Percentiles rank a stretch among this genome's conserved stretches.
Conservation (phyloP, 2,329 filamentous ascomycete species). For the Mollisia scopiformis region DNA sequence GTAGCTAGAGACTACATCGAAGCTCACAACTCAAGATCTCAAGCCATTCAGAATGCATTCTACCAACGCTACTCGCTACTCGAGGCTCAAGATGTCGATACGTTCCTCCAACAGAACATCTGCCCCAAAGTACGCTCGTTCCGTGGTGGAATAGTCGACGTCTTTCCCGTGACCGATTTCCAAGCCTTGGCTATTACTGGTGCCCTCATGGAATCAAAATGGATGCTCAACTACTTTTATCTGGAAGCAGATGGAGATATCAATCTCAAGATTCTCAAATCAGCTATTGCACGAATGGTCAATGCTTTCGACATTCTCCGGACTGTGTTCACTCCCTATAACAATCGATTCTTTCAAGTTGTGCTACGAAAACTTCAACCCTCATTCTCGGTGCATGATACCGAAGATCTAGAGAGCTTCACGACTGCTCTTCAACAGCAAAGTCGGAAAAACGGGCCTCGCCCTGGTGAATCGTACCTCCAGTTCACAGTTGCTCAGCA, state of each 20-base stretch:
- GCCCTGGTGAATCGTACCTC: no score
- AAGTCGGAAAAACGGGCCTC: not conserved
- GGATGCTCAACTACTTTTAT: slow-evolving; percentile 19
- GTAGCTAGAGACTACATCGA: no score
- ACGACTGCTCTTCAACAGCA: not conserved
- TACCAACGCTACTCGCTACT: not conserved
- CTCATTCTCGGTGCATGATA: not conserved
- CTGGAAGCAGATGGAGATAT: slow-evolving; percentile 10
- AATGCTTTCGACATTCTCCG: slow-evolving; percentile 13
- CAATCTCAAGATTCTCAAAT: slow-evolving; percentile 4
- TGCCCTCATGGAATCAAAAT: slow-evolving; percentile 7
- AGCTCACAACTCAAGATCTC: not conserved
- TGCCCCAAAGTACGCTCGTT: not conserved
- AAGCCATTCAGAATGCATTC: no score
- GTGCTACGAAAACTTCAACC: slow-evolving; percentile 3
- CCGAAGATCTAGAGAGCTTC: not conserved
- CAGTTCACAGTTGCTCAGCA: not conserved
- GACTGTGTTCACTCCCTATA: slow-evolving; percentile 14
- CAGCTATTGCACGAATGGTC: slow-evolving; percentile 9
- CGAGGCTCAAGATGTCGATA: not conserved
- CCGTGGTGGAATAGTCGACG: slow-evolving; percentile 12
- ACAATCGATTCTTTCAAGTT: slow-evolving; percentile 13
- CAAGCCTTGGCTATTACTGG: slow-evolving; percentile 14
- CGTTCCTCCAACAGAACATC: not conserved
- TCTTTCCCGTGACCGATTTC: slow-evolving; percentile 18